phyloP scores from a whole-genome alignment of 805 yeast genomes.

The Starmerella ratchasimensis region DNA sequence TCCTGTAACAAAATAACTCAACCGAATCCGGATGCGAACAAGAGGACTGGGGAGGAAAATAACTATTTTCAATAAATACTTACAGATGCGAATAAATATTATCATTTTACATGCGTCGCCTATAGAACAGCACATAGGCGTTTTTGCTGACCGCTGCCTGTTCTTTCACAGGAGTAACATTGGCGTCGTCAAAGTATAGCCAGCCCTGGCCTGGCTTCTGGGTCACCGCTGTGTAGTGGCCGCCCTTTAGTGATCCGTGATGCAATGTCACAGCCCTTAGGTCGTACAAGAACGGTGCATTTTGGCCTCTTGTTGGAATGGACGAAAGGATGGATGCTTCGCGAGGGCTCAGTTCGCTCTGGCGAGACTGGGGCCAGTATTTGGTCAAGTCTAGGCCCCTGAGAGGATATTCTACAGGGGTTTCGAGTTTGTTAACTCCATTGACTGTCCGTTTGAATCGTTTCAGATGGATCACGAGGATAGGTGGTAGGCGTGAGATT shows the following conservation, averaged over 20 bases:
- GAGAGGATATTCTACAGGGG: conserved; percentile 54
- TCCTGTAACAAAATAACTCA: too few species aligned
- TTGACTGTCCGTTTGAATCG: conserved; percentile 42
- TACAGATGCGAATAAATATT: too few species aligned
- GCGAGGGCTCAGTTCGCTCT: conserved; percentile 16
- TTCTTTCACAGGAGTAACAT: conserved; percentile 37
- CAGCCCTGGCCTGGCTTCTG: conserved; percentile 51
- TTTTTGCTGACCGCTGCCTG: conserved; percentile 49
- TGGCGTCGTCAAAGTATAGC: conserved; percentile 74
- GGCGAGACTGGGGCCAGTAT: conserved; percentile 47
- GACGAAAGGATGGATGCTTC: conserved; percentile 36
- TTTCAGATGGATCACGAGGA: conserved; percentile 72
- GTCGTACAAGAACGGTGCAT: conserved; percentile 65
- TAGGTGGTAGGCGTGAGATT: conserved; percentile 65
- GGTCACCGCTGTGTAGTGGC: conserved; percentile 79
- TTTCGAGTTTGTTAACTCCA: conserved; percentile 42
- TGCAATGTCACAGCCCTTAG: conserved; percentile 76
- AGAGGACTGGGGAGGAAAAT: background rate
- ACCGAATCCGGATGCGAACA: too few species aligned
- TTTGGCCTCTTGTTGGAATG: conserved; percentile 56
- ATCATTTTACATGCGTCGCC: conserved; percentile 26
- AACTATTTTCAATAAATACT: background rate
- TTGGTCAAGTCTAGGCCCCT: conserved; percentile 46
- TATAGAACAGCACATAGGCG: conserved; percentile 75
- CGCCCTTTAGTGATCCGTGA: conserved; percentile 66